Evolutionary conservation across 345 rosid species (phyloP).

Genomic region (Euclidium syriacum): DNA sequence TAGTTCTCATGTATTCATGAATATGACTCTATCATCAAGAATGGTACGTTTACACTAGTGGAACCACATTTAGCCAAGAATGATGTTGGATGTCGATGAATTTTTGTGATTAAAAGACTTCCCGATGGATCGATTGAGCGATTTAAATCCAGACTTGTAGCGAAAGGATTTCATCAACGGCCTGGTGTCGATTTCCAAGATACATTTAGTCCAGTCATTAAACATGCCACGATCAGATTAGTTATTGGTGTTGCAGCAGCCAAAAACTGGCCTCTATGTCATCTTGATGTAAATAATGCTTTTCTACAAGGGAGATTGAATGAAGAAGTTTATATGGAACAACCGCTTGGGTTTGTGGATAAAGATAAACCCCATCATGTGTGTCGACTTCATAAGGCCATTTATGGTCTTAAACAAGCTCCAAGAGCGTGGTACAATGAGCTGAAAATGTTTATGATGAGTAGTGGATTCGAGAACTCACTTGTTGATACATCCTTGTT

Average conservation of each 20-base stretch:
- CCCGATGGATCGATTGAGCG: not conserved
- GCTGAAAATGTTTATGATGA: not conserved
- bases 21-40: too few relatives aligned
- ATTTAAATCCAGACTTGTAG: not conserved
- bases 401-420: not conserved
- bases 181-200: too few relatives aligned
- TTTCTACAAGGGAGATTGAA: not conserved
- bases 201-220: not conserved
- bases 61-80: not conserved
- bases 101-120: not conserved
- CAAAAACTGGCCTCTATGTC: not conserved
- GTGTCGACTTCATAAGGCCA: not conserved
- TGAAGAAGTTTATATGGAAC: not conserved
- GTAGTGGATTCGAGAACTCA: not conserved
- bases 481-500: not conserved
- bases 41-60: too few relatives aligned
- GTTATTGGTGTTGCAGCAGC: not conserved
- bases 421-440: not conserved
- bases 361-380: not conserved
- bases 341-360: not conserved
- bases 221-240: not conserved
- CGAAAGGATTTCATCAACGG: too few relatives aligned
- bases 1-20: too few relatives aligned
- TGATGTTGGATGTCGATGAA: not conserved
- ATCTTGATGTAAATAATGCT: not conserved